Percentiles rank a stretch among this genome's conserved stretches.
Evolutionary conservation across 2,329 filamentous ascomycete genomes (phyloP).

Genomic region (Epicoccum sorghinum): DNA sequence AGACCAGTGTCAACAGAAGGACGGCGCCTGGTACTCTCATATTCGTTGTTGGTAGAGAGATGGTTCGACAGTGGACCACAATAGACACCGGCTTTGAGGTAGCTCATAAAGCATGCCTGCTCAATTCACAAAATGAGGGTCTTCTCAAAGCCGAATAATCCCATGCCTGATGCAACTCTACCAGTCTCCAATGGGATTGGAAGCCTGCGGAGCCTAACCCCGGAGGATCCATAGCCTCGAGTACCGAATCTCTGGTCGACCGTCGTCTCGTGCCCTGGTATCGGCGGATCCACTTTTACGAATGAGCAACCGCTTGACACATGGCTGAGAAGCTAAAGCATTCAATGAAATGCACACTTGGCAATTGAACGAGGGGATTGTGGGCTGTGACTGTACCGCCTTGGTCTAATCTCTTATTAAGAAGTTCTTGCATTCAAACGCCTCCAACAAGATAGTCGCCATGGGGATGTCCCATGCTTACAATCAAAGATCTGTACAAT

Average conservation of each 20-base stretch:
- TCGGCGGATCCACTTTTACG: not conserved
- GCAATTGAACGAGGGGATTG: no score
- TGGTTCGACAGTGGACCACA: not conserved
- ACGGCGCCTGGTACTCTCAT: slow-evolving; percentile 17
- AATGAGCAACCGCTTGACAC: not conserved
- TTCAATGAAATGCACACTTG: no score
- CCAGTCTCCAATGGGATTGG: not conserved
- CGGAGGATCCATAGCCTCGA: not conserved
- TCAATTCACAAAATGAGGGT: not conserved
- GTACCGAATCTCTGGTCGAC: not conserved
- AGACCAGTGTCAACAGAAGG: not conserved
- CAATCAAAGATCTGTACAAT: no score
- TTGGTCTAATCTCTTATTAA: no score
- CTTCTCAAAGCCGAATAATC: not conserved
- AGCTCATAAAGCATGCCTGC: not conserved
- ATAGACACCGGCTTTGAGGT: not conserved
- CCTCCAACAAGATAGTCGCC: no score
- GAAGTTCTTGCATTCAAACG: no score
- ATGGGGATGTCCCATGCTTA: no score
- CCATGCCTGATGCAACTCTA: not conserved
- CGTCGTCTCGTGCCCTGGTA: not conserved
- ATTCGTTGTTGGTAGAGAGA: not conserved
- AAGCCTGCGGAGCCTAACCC: not conserved
- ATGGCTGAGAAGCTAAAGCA: no score
- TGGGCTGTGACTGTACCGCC: no score